Evolutionary conservation across 441 rosid species (phyloP), one percentile per base, ranked within the genome.

Genomic region (Rhodomyrtus psidioides): DNA sequence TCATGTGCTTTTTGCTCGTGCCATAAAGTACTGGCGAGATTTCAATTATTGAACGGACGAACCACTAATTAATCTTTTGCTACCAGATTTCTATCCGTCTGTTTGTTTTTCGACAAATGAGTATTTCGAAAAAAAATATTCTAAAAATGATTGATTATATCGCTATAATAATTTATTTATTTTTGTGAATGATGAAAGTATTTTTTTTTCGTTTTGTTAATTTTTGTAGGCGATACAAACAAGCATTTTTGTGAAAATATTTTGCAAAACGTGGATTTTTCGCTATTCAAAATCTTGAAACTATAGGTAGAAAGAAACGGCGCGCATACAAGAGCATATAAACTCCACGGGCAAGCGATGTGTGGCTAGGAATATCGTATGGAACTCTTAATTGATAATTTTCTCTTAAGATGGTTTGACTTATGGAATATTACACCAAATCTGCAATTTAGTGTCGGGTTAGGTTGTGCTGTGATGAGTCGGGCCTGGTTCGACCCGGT

Each of bases 271-370:
- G 0, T 30, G 19, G 19, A 12, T 17, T 62, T 62, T 30, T 10
- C 21, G 10, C 44, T 6, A 34, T 4, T 4, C 44, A 34, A 65
- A 65, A 65, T 0, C 24, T 34, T 28, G 12, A 62, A 9, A 62
- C 3, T 17, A 9, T 30, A 62, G 0, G 7, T 65, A 34, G 15
- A 34, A 65, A 34, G 79, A 65, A 1, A 23, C n/a, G 4, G 14
- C 12, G 1, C 1, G 0, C 12, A 21, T 34, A 34, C 23, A 26
- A 57, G 6, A 57, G 27, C 27, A 26, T 57, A 26, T 26, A 21
- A 8, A 34, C 6, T 4, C 7, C 14, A 21, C 1, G 13, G 8
- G 0, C 1, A 34, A 19, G 6, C 2, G 0, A 5, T 2, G 9
- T 12, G 13, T 34, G 49, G 39, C n/a, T 34, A 34, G 19, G 15